phyloP scores from a whole-genome alignment of 2,329 filamentous ascomycete species.

The Aspergillus pseudoglaucus region DNA sequence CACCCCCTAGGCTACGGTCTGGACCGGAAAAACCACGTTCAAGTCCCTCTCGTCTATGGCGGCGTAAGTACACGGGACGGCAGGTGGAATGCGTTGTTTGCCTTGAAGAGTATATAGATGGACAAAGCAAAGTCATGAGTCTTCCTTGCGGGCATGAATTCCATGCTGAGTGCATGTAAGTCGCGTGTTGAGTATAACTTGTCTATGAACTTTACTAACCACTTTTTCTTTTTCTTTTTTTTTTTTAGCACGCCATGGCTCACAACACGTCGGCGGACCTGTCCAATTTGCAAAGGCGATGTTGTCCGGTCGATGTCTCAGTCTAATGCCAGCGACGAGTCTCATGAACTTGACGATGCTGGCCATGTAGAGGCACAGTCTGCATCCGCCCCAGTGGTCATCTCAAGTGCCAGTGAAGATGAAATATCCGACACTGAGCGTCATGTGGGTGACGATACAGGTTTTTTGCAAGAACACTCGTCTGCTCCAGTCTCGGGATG shows the following conservation, averaged over 20 bases:
- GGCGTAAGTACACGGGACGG: slow-evolving; percentile 55
- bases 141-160: slow-evolving; percentile 97
- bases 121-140: slow-evolving; percentile 92
- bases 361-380: slow-evolving; percentile 35
- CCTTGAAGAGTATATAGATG: slow-evolving; percentile 91
- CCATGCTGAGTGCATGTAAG: slow-evolving; percentile 97
- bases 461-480: slow-evolving; percentile 27
- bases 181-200: slow-evolving; percentile 20
- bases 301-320: slow-evolving; percentile 64
- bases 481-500: slow-evolving; percentile 34
- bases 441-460: slow-evolving; percentile 27
- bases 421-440: slow-evolving; percentile 39
- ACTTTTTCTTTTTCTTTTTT: background rate
- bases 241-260: slow-evolving; percentile 79
- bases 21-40: slow-evolving; percentile 18
- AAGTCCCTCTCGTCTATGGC: slow-evolving; percentile 33
- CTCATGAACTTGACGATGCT: background rate
- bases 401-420: slow-evolving; percentile 31
- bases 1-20: slow-evolving; percentile 31
- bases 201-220: slow-evolving; percentile 11
- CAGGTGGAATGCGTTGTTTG: slow-evolving; percentile 92
- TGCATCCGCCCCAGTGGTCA: slow-evolving; percentile 46
- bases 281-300: slow-evolving; percentile 96
- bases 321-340: slow-evolving; percentile 8
- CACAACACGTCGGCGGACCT: slow-evolving; percentile 90